These are phyloP conservation scores for Pelagophyceae sp. DNA, from an alignment of 352 stramenopile species.

Conservation along the genomic window DNA sequence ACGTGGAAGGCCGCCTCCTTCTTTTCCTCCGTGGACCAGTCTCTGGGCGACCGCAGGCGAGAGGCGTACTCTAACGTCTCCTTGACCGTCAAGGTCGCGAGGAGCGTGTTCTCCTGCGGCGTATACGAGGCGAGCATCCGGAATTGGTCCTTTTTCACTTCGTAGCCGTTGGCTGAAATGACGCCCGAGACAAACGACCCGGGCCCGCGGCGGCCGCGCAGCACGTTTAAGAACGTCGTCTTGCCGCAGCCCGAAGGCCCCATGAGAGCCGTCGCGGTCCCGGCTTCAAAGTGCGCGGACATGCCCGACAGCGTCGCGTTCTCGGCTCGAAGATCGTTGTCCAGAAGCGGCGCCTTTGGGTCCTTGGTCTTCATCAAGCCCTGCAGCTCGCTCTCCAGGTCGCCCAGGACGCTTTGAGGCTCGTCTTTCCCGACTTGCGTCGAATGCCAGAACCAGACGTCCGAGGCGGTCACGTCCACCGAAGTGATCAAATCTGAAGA, in stretches of 20 bases:
- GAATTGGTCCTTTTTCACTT: conserved; percentile 42
- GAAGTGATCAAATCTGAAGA: no score
- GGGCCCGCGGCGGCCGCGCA: conserved; percentile 51
- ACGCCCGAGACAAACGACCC: conserved; percentile 35
- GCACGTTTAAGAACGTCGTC: conserved; percentile 61
- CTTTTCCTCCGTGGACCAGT: neutral
- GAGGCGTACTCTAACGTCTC: conserved; percentile 59
- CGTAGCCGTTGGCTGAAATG: conserved; percentile 49
- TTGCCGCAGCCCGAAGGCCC: conserved; percentile 59
- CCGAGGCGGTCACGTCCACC: no score
- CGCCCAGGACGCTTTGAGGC: no score
- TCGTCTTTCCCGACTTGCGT: no score
- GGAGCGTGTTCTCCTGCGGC: conserved; percentile 57
- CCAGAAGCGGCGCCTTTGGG: no score
- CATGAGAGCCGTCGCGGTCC: conserved; percentile 58
- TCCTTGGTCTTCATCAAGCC: no score
- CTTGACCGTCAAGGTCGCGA: conserved; percentile 51
- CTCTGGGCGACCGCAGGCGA: conserved; percentile 43
- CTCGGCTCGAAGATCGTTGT: no score
- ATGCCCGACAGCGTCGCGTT: no score
- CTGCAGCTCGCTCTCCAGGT: no score
- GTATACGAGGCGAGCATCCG: conserved; percentile 51
- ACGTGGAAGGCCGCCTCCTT: no score
- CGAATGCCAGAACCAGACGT: no score
- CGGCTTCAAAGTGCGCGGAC: no score